These are phyloP conservation scores for Trichomonas tenax DNA, from an alignment of 208 protist genomes.

Conservation along the genomic window DNA sequence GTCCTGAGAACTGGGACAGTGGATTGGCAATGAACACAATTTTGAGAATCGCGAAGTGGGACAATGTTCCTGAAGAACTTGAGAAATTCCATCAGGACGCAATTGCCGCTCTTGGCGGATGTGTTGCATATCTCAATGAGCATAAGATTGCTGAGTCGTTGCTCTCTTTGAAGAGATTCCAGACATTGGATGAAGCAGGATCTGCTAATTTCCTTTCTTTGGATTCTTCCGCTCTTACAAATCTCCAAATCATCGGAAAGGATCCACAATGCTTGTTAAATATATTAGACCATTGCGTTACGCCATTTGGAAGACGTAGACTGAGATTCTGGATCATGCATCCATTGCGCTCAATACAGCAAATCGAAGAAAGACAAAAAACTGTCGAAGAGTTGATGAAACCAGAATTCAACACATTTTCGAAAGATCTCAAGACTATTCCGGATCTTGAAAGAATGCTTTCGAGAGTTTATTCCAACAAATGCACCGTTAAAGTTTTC, in stretches of 20 bases:
- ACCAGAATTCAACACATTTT: neutral
- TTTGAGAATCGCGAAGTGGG: neutral
- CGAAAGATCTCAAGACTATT: neutral
- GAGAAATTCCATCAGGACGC: neutral
- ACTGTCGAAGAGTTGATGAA: neutral
- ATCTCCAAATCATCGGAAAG: slow-evolving; percentile 22
- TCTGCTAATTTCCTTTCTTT: neutral
- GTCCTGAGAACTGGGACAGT: neutral
- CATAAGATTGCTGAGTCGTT: neutral
- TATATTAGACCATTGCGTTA: slow-evolving; percentile 17
- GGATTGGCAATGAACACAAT: neutral
- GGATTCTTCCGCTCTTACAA: neutral
- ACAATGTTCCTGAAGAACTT: neutral
- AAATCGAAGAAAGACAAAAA: slow-evolving; percentile 12
- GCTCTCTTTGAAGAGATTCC: neutral
- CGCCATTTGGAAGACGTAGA: neutral
- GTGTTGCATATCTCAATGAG: slow-evolving; percentile 2
- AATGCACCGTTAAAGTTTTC: slow-evolving; percentile 7
- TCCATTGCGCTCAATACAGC: neutral
- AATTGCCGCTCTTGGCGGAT: neutral
- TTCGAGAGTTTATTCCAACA: neutral
- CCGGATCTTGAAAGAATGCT: slow-evolving; percentile 22
- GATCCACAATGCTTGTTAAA: neutral
- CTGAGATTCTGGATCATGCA: slow-evolving; percentile 19
- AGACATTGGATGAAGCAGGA: neutral